Conservation (phyloP, 1,284 basidiomycete species). For the Ustilago curta region DNA sequence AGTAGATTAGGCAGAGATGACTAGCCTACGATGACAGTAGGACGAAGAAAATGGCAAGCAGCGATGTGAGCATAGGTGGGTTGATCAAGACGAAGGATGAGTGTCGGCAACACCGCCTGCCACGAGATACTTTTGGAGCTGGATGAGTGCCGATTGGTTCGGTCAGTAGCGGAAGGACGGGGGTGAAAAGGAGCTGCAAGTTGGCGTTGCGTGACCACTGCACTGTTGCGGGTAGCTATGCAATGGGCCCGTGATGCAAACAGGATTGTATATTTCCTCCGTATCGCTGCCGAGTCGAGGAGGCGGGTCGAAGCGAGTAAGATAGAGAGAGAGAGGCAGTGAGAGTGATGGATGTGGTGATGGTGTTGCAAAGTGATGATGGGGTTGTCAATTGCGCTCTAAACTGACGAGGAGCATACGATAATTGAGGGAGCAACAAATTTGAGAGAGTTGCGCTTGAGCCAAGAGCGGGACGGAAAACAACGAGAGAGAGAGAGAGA, state of each 20-base stretch:
- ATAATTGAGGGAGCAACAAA: neutral
- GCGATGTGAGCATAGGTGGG: neutral
- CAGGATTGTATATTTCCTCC: neutral
- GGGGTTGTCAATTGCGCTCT: neutral
- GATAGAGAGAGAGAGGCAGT: neutral
- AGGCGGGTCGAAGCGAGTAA: neutral
- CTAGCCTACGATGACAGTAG: neutral
- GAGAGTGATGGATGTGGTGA: neutral
- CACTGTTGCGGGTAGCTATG: neutral
- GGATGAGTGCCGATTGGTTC: neutral
- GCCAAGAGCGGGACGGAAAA: neutral
- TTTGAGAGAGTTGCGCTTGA: conserved; percentile 5
- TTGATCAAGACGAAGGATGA: conserved; percentile 1
- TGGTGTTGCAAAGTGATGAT: conserved; percentile 8
- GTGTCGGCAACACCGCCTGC: neutral
- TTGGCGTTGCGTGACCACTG: conserved; percentile 4
- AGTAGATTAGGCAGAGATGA: neutral
- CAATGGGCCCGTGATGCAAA: neutral
- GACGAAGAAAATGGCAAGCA: neutral
- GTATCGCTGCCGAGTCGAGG: neutral
- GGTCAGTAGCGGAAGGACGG: neutral
- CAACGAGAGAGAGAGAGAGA: neutral
- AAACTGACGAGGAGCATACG: neutral
- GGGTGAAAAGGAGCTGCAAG: neutral
- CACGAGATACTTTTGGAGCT: neutral